Evolutionary conservation across 306 rosid species (phyloP), one percentile per base, ranked within the genome.

Genomic region (Echinosophora koreensis): DNA sequence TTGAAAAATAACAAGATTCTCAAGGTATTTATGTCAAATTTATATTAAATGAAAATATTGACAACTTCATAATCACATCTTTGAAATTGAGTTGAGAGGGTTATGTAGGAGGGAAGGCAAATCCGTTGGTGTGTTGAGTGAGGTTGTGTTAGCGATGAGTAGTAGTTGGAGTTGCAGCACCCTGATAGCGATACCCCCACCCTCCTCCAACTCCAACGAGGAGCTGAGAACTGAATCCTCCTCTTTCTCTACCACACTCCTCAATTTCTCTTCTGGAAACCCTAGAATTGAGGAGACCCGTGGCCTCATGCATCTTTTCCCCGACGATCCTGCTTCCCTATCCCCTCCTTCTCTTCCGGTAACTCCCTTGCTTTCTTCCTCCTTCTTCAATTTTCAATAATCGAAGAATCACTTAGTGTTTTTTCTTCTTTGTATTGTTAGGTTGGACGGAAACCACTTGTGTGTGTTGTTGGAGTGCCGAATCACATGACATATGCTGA

Each of bases 401-500:
- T 22, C 22, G 22, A 22, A 22, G 22, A 22, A 22, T 22, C 22
- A 22, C 22, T 22, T 22, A 0, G 22, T 22, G n/a, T n/a, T n/a
- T 22, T 22, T 22, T 1, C 32, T 30, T 30, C 32, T 30, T 41
- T 41, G 6, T 41, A 41, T 8, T 41, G n/a, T 34, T 84, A 94
- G 98, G 87, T 84, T 75, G 97, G 70, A 69, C 85, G 98, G 73
- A 92, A 92, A 58, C 92, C 92, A 5, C 89, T 92, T 22, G 89
- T 89, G 5, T 92, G 97, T 16, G 97, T 95, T 49, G 86, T 92
- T 34, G 97, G 95, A 66, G 98, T 95, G 16, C 98, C 98, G 0
- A 92, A 95, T 86, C 93, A 95, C 87, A 92, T 95, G 98, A 95
- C 97, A 0, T 92, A 95, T 70, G 98, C 97, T 0, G 98, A 95